A percentile compares a stretch with the other conserved stretches of the same genome.
Evolutionary conservation across 2,329 filamentous ascomycete species (phyloP).

Genomic region (Lachnellula occidentalis): DNA sequence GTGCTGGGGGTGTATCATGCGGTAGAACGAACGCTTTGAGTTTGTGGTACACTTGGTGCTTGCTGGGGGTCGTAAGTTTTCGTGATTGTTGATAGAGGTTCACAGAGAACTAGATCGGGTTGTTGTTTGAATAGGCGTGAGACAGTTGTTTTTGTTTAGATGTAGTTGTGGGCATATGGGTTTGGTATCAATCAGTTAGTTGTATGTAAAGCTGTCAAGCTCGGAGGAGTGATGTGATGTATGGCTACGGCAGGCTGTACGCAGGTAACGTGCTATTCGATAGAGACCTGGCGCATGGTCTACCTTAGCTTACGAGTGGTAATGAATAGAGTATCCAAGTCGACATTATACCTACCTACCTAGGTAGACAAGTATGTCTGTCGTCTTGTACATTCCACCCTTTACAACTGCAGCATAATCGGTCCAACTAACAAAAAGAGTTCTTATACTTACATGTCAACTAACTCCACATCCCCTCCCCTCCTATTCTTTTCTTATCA

Average conservation of each 20-base stretch:
- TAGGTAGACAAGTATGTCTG: no score
- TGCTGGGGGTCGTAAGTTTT: no score
- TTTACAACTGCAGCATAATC: no score
- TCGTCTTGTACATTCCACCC: no score
- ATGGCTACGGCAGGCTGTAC: neutral
- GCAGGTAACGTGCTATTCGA: no score
- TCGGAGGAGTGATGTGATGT: neutral
- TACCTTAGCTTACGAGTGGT: no score
- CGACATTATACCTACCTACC: no score
- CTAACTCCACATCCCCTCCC: constrained; percentile 3
- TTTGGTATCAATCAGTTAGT: neutral
- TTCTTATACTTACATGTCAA: neutral
- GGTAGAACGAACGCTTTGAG: neutral
- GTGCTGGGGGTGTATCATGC: neutral
- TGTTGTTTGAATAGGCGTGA: neutral
- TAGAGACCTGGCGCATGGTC: no score
- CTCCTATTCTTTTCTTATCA: neutral
- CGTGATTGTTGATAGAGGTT: no score
- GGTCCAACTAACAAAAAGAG: no score
- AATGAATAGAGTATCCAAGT: no score
- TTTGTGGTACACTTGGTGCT: neutral
- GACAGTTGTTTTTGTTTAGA: neutral
- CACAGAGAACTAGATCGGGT: neutral
- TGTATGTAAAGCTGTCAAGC: neutral
- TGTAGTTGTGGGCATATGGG: neutral